Evolutionary conservation across 331 rosid species (phyloP).

Genomic region (Prunus yedoensis): DNA sequence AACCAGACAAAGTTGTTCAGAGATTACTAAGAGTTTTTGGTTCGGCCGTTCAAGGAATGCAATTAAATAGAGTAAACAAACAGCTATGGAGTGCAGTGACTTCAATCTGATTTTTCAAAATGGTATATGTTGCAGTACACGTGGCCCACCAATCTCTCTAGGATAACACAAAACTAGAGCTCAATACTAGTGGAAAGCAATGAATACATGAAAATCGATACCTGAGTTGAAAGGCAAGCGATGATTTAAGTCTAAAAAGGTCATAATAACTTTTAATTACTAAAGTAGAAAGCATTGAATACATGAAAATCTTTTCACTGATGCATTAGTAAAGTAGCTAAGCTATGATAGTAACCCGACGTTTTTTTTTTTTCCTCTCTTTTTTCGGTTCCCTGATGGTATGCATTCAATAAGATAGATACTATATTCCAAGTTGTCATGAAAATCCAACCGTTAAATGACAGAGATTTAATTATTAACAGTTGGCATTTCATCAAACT

Average conservation of each 20-base stretch:
- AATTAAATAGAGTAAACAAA: neutral
- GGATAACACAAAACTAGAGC: neutral
- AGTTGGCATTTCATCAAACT: neutral
- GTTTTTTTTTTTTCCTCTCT: too few species aligned
- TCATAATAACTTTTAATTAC: neutral
- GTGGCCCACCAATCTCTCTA: neutral
- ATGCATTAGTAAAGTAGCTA: neutral
- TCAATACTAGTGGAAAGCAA: neutral
- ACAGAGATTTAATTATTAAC: neutral
- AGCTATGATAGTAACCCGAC: neutral
- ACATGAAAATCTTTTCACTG: neutral
- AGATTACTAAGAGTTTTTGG: neutral
- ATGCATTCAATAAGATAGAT: neutral
- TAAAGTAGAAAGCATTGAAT: neutral
- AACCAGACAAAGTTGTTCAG: neutral
- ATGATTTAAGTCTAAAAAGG: neutral
- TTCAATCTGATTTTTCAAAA: neutral
- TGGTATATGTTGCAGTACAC: neutral
- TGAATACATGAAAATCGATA: too few species aligned
- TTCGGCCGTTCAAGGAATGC: neutral
- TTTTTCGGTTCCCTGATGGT: too few species aligned
- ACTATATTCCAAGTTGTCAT: neutral
- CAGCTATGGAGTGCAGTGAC: neutral
- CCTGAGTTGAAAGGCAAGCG: neutral
- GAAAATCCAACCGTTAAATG: neutral